These are phyloP conservation scores for Acer negundo DNA, from an alignment of 345 rosid species.

Conservation along the genomic window DNA sequence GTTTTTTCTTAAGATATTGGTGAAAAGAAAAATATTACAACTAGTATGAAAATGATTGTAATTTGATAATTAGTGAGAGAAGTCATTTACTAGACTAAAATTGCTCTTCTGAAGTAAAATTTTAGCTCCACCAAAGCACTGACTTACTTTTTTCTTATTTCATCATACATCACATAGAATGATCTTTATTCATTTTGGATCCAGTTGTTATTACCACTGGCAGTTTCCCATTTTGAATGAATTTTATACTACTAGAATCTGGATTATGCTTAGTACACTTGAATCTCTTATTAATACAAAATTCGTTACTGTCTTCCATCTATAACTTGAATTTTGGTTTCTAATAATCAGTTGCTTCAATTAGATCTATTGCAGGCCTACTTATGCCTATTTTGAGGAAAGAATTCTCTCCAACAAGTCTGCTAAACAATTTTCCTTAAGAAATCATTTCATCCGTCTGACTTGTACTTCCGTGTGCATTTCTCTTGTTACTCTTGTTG, in stretches of 20 bases:
- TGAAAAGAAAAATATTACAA: background rate
- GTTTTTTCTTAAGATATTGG: background rate
- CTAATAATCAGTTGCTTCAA: background rate
- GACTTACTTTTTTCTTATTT: background rate
- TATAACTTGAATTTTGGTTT: background rate
- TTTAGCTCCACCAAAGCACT: background rate
- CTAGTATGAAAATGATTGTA: background rate
- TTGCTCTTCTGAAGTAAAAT: background rate
- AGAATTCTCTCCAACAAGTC: constrained; percentile 11
- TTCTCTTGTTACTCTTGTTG: constrained; percentile 32
- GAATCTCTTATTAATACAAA: background rate
- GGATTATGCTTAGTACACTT: background rate
- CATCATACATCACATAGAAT: background rate
- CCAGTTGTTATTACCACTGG: background rate
- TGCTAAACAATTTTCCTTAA: background rate
- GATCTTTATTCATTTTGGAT: background rate
- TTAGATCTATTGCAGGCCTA: constrained; percentile 64
- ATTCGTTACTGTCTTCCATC: background rate
- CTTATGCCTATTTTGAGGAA: constrained; percentile 49
- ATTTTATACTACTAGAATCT: background rate
- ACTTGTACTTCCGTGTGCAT: constrained; percentile 42
- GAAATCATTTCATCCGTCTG: constrained; percentile 31
- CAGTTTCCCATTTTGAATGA: background rate
- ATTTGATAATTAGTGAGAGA: background rate
- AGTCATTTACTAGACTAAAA: background rate